phyloP scores from a whole-genome alignment of 331 rosid species.

The Acacia pycnantha region DNA sequence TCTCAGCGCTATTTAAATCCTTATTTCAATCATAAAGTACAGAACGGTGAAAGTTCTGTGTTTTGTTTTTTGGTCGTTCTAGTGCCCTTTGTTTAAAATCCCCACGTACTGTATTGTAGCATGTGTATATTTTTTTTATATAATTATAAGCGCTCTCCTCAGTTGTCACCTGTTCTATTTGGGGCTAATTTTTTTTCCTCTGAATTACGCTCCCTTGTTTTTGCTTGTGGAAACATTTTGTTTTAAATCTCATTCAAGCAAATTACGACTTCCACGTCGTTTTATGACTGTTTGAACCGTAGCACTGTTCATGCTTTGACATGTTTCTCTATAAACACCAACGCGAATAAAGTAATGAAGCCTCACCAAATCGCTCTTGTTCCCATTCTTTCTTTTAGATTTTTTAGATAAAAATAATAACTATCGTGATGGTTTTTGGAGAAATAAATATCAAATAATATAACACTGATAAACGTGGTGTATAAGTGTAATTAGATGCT shows the following conservation, averaged over 20 bases:
- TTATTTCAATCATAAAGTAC: not conserved
- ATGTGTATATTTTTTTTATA: slow-evolving; percentile 3
- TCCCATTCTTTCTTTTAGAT: not conserved
- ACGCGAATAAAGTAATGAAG: not conserved
- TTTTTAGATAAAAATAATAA: not conserved
- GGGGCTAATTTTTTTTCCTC: not conserved
- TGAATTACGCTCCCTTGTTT: not conserved
- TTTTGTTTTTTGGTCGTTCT: not conserved
- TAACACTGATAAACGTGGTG: not conserved
- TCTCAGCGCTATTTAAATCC: not conserved
- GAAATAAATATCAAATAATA: not conserved
- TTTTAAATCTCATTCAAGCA: not conserved
- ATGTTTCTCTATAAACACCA: not conserved
- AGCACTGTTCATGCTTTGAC: not conserved
- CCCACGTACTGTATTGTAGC: not conserved
- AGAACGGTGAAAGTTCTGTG: not conserved
- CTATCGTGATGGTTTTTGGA: not conserved
- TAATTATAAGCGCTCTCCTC: not conserved
- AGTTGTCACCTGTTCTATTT: not conserved
- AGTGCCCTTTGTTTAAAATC: not conserved
- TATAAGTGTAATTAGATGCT: no score
- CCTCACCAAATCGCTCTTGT: not conserved
- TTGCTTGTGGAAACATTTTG: not conserved
- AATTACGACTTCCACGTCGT: not conserved
- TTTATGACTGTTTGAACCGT: not conserved